These are phyloP conservation scores for Epithele typhae DNA, from an alignment of 768 basidiomycete genomes.

Conservation along the genomic window DNA sequence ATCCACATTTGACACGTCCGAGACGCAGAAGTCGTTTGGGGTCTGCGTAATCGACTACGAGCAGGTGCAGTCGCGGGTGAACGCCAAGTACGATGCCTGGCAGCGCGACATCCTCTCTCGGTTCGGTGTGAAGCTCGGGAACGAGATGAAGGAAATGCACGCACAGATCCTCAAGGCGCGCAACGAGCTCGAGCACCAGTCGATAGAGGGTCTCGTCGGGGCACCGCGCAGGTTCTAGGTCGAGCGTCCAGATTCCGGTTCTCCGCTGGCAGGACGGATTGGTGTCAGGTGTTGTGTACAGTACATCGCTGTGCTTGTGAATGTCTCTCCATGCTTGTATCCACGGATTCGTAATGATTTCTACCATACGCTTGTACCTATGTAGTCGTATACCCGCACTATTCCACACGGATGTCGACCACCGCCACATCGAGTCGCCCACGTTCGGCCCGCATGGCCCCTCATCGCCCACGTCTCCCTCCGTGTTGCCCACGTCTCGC, in stretches of 20 bases:
- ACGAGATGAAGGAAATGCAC: conserved; percentile 98
- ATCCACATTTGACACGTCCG: conserved; percentile 94
- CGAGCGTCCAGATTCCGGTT: not conserved
- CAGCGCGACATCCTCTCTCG: conserved; percentile 90
- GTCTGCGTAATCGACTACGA: conserved; percentile 96
- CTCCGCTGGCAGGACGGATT: not conserved
- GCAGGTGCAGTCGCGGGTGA: conserved; percentile 95
- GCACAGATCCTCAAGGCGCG: conserved; percentile 88
- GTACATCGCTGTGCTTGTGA: conserved; percentile 5
- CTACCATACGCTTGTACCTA: conserved; percentile 16
- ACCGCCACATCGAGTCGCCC: too few relatives aligned
- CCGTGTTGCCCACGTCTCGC: too few relatives aligned
- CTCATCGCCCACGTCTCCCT: too few relatives aligned
- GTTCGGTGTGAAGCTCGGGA: conserved; percentile 90
- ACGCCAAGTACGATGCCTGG: conserved; percentile 98
- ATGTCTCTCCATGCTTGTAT: conserved; percentile 16
- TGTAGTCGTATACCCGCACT: conserved; percentile 16
- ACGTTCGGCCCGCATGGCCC: too few relatives aligned
- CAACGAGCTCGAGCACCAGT: conserved; percentile 93
- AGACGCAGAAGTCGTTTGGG: conserved; percentile 87
- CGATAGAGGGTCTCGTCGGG: conserved; percentile 84
- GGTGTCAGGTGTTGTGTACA: not conserved
- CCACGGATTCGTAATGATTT: conserved; percentile 12
- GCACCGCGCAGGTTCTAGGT: conserved; percentile 36
- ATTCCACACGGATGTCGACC: conserved; percentile 7